Conservation (phyloP, 2,329 filamentous ascomycete genomes). For the Myriosclerotinia curreyana region DNA sequence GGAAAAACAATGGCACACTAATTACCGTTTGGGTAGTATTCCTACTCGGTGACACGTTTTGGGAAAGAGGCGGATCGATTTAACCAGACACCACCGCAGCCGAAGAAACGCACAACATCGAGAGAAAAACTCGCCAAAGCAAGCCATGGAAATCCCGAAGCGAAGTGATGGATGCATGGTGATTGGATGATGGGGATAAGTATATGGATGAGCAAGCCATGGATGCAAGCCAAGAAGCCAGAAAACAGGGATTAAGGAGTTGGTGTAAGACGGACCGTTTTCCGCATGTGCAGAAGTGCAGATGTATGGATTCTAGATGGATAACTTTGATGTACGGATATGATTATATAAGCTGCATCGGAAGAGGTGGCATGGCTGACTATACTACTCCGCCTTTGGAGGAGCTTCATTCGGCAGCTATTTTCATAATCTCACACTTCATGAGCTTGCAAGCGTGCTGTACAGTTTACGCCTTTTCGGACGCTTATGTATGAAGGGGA, state of each 20-base stretch:
- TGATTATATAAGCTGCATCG: slow-evolving; percentile 17
- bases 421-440: background rate
- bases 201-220: too few relatives aligned
- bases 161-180: background rate
- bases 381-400: slow-evolving; percentile 14
- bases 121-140: background rate
- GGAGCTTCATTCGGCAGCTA: slow-evolving; percentile 16
- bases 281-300: slow-evolving; percentile 22
- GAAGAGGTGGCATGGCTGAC: background rate
- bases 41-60: slow-evolving; percentile 19
- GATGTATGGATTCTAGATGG: background rate
- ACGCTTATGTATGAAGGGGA: background rate
- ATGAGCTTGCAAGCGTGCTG: background rate
- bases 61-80: slow-evolving; percentile 5
- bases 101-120: slow-evolving; percentile 18
- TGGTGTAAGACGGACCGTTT: slow-evolving; percentile 25
- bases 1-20: background rate
- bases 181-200: background rate
- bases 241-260: background rate
- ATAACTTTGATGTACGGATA: too few relatives aligned
- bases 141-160: slow-evolving; percentile 18
- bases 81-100: background rate
- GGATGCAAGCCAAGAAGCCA: slow-evolving; percentile 9
- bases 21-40: slow-evolving; percentile 1
- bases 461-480: background rate